Conservation (phyloP, 768 basidiomycete genomes). For the Kwoniella sp. region DNA sequence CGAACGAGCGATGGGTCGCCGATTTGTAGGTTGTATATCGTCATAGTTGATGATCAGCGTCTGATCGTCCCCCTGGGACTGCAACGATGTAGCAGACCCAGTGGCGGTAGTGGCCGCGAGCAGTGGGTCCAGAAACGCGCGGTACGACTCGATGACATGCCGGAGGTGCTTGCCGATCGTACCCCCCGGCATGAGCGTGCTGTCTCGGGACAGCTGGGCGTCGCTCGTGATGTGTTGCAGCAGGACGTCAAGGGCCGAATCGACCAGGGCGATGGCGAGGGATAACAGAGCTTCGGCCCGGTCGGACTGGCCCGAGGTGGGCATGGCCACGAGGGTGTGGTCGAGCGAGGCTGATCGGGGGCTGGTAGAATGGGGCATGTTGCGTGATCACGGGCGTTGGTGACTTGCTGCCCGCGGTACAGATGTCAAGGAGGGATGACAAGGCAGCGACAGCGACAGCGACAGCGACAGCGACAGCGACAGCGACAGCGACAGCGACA, state of each 20-base stretch:
- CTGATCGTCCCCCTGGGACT: too few species aligned
- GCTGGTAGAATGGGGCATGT: too few species aligned
- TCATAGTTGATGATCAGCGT: constrained; percentile 41
- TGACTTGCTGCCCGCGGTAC: too few species aligned
- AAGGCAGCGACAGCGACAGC: too few species aligned
- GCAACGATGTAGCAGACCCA: too few species aligned
- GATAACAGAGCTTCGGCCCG: constrained; percentile 33
- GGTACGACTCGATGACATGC: constrained; percentile 42
- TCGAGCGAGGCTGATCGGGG: constrained; percentile 21
- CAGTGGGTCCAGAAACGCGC: constrained; percentile 31
- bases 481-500: too few species aligned
- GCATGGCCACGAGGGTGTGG: constrained; percentile 21
- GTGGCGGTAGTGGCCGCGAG: neutral
- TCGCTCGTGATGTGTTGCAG: constrained; percentile 22
- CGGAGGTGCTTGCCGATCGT: constrained; percentile 42
- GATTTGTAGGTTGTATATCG: constrained; percentile 21
- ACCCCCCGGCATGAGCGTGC: constrained; percentile 40
- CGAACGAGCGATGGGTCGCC: constrained; percentile 22
- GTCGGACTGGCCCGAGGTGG: constrained; percentile 20
- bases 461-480: too few species aligned
- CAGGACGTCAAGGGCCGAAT: constrained; percentile 34
- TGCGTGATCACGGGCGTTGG: neutral
- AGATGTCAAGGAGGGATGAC: too few species aligned
- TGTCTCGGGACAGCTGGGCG: constrained; percentile 23
- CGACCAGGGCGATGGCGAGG: constrained; percentile 33